Conservation (phyloP, 2,329 filamentous ascomycete genomes). For the Aspergillus quadricinctus region DNA sequence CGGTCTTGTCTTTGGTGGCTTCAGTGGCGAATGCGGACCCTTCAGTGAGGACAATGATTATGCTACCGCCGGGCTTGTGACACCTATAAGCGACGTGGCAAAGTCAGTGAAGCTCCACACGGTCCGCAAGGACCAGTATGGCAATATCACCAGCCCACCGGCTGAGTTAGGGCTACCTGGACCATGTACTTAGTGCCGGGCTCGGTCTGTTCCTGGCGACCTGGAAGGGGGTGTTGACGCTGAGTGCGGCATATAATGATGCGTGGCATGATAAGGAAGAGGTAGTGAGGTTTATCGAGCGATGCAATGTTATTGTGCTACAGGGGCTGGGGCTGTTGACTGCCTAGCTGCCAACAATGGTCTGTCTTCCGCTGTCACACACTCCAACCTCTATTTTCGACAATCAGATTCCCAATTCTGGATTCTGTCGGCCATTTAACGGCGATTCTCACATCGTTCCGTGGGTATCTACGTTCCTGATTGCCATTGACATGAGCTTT, state of each 20-base stretch:
- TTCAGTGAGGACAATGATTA: background rate
- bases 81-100: background rate
- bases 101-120: background rate
- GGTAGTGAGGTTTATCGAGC: conserved; percentile 14
- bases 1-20: background rate
- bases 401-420: no score
- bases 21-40: background rate
- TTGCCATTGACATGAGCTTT: no score
- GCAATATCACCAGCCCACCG: background rate
- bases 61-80: background rate
- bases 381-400: no score
- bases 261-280: conserved; percentile 36
- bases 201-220: conserved; percentile 40
- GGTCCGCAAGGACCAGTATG: background rate
- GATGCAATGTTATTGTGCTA: conserved; percentile 12
- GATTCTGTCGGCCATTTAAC: no score
- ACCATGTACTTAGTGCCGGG: background rate
- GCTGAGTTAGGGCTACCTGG: background rate
- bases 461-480: no score
- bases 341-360: no score
- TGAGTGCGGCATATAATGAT: conserved; percentile 44
- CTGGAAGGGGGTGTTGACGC: conserved; percentile 30
- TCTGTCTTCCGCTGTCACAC: no score
- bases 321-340: conserved; percentile 5
- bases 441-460: no score